Conservation (phyloP, 164 flowering plant genomes). For the Sextonia rubra region DNA sequence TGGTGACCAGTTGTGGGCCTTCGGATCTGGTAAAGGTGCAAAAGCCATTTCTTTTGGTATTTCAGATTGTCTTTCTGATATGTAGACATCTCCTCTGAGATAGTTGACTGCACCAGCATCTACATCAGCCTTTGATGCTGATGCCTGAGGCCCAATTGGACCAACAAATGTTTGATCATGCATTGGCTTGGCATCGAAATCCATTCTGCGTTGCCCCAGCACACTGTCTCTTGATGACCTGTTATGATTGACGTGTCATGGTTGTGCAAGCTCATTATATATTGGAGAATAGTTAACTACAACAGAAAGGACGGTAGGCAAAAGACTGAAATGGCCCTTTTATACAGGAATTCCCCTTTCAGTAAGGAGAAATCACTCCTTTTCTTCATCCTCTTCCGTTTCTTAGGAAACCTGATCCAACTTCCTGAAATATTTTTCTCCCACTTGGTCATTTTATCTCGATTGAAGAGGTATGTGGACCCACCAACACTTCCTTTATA, state of each 20-base stretch:
- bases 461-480: too few relatives aligned
- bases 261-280: background rate
- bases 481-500: too few relatives aligned
- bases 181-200: constrained; percentile 18
- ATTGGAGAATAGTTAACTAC: background rate
- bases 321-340: too few relatives aligned
- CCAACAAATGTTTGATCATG: constrained; percentile 30
- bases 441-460: too few relatives aligned
- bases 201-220: constrained; percentile 30
- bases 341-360: too few relatives aligned
- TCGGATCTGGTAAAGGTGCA: constrained; percentile 23
- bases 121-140: constrained; percentile 40
- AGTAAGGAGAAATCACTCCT: too few relatives aligned
- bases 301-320: background rate
- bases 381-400: too few relatives aligned
- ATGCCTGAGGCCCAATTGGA: constrained; percentile 79
- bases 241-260: constrained; percentile 13
- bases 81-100: constrained; percentile 78
- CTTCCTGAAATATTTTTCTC: too few relatives aligned
- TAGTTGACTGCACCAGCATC: constrained; percentile 56
- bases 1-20: constrained; percentile 16
- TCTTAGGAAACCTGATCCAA: too few relatives aligned
- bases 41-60: constrained; percentile 22
- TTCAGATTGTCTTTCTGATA: constrained; percentile 31
- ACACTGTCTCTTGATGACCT: constrained; percentile 62